These are phyloP conservation scores for Chenopodium berlandieri DNA, from an alignment of 148 eudicot genomes.

Conservation along the genomic window DNA sequence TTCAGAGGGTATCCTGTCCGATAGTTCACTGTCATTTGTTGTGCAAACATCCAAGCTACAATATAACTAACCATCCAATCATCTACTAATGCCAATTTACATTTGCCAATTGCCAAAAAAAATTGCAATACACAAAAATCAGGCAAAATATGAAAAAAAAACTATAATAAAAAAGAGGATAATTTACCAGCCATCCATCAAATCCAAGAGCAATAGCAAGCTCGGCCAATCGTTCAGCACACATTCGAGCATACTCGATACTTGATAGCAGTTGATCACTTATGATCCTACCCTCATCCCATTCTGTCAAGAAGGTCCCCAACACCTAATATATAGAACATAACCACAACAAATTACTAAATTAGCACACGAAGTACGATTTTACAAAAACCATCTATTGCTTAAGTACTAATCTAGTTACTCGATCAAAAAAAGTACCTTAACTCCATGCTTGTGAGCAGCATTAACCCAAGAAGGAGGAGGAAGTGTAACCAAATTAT, in stretches of 20 bases:
- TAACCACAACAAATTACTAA: background rate
- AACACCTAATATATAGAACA: slow-evolving; percentile 46
- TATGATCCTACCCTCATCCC: slow-evolving; percentile 70
- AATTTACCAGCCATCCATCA: slow-evolving; percentile 97
- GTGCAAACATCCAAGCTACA: background rate
- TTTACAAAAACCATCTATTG: background rate
- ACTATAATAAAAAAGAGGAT: background rate
- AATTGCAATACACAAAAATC: background rate
- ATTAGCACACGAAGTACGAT: no score
- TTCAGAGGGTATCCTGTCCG: background rate
- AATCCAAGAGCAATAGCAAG: slow-evolving; percentile 83
- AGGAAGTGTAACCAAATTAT: slow-evolving; percentile 77
- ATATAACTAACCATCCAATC: background rate
- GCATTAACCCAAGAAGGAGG: slow-evolving; percentile 93
- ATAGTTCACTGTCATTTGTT: background rate
- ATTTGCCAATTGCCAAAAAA: background rate
- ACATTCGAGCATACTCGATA: slow-evolving; percentile 64
- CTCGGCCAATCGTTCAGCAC: slow-evolving; percentile 82
- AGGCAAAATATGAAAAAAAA: background rate
- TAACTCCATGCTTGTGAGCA: slow-evolving; percentile 84
- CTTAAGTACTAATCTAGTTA: background rate
- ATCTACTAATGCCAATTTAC: background rate
- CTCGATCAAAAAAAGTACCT: slow-evolving; percentile 38
- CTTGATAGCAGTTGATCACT: slow-evolving; percentile 54
- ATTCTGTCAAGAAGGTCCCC: slow-evolving; percentile 91